Percentiles rank a stretch among this genome's conserved stretches.
Conservation (phyloP, 2,329 filamentous ascomycete genomes). For the Xylaria sp. region DNA sequence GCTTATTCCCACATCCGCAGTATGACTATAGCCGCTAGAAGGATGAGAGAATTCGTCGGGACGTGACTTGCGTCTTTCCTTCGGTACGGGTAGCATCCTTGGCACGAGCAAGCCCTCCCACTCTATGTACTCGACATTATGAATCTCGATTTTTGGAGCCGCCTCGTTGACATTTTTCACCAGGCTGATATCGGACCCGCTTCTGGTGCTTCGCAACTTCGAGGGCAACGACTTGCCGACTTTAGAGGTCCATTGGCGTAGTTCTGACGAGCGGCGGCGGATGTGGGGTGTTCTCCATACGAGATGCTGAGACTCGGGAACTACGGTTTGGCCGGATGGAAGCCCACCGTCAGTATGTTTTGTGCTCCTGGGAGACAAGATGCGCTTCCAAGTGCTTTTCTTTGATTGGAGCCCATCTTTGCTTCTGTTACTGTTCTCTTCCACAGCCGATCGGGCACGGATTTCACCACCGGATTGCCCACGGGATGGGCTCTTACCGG, state of each 20-base stretch:
- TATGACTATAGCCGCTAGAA: background rate
- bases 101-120: constrained; percentile 13
- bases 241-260: background rate
- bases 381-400: background rate
- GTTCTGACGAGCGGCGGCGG: background rate
- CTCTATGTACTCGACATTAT: constrained; percentile 11
- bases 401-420: background rate
- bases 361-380: background rate
- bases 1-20: background rate
- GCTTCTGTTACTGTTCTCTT: background rate
- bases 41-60: background rate
- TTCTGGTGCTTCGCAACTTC: background rate
- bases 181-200: constrained; percentile 12
- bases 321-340: background rate
- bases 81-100: constrained; percentile 1
- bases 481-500: background rate
- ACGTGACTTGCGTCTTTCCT: background rate
- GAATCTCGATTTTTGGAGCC: constrained; percentile 10
- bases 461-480: too few relatives aligned
- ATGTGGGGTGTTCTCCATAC: background rate
- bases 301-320: constrained; percentile 13
- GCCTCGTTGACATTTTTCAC: constrained; percentile 13
- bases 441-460: constrained; percentile 1
- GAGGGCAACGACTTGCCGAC: background rate
- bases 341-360: constrained; percentile 1